phyloP scores from a whole-genome alignment of 768 basidiomycete species.

The Pleurotus citrinopileatus region DNA sequence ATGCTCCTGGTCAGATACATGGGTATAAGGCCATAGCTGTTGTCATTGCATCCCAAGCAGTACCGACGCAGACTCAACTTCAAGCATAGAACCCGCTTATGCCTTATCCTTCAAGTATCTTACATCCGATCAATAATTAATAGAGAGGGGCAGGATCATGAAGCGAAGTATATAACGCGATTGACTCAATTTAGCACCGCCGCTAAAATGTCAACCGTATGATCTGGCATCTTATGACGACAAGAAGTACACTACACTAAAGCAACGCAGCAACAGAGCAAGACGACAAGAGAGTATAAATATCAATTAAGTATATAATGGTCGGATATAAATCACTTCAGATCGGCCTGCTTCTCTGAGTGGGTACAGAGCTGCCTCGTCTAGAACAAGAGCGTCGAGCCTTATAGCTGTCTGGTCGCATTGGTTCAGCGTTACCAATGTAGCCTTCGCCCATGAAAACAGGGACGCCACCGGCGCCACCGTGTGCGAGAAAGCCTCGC shows the following conservation, averaged over 20 bases:
- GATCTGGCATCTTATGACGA: too few species aligned
- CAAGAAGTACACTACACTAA: neutral
- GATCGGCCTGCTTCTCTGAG: neutral
- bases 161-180: too few species aligned
- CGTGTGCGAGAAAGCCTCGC: slow-evolving; percentile 67
- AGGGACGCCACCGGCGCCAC: slow-evolving; percentile 69
- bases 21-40: slow-evolving; percentile 21
- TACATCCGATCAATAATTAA: too few species aligned
- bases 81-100: too few species aligned
- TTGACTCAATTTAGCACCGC: too few species aligned
- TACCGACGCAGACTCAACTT: neutral
- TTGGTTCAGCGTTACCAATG: slow-evolving; percentile 55
- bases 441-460: slow-evolving; percentile 73
- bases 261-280: neutral
- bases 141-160: too few species aligned
- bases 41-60: neutral
- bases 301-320: neutral
- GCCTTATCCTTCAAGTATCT: too few species aligned
- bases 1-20: slow-evolving; percentile 49
- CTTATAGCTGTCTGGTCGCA: too few species aligned
- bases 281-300: neutral
- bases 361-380: neutral
- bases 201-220: too few species aligned
- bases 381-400: slow-evolving; percentile 11
- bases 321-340: too few species aligned